Percentiles rank a stretch among this genome's conserved stretches.
Conservation (phyloP, 768 basidiomycete species). For the Agaricus blazei region DNA sequence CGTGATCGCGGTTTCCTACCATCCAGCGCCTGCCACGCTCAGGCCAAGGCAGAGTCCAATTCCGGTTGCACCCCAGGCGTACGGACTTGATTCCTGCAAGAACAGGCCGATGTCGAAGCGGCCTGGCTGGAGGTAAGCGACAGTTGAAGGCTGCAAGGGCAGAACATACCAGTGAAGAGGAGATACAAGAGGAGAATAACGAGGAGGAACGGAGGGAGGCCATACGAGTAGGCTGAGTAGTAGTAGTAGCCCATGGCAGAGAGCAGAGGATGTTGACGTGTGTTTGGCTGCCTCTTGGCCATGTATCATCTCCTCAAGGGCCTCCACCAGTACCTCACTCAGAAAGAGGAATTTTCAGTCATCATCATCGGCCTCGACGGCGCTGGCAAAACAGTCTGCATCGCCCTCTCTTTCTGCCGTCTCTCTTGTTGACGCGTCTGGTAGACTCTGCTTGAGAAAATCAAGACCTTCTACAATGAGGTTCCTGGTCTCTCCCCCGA, state of each 20-base stretch:
- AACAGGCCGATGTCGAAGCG: conserved; percentile 93
- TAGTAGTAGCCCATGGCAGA: conserved; percentile 37
- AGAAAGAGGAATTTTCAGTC: conserved; percentile 88
- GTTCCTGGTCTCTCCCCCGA: conserved; percentile 84
- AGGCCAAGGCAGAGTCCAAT: conserved; percentile 91
- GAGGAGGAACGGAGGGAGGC: conserved; percentile 60
- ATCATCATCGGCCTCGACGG: conserved; percentile 93
- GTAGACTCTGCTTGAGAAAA: conserved; percentile 86
- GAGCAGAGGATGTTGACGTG: conserved; percentile 18
- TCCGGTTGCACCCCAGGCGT: conserved; percentile 87
- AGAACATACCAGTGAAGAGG: conserved; percentile 74
- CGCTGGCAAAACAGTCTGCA: conserved; percentile 80
- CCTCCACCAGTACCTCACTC: conserved; percentile 85
- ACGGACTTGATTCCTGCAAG: conserved; percentile 91
- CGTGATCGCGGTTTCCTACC: conserved; percentile 46
- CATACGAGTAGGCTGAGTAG: conserved; percentile 48
- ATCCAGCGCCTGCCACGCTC: conserved; percentile 92
- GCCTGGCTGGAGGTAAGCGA: conserved; percentile 59
- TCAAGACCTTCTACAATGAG: conserved; percentile 89
- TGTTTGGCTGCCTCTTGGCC: conserved; percentile 18
- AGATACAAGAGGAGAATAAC: conserved; percentile 77
- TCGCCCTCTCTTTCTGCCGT: neutral
- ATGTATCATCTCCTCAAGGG: conserved; percentile 97
- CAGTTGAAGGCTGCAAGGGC: neutral
- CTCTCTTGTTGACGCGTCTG: conserved; percentile 5